phyloP scores from a whole-genome alignment of 1,284 basidiomycete genomes.

The Ustilago sp. region DNA sequence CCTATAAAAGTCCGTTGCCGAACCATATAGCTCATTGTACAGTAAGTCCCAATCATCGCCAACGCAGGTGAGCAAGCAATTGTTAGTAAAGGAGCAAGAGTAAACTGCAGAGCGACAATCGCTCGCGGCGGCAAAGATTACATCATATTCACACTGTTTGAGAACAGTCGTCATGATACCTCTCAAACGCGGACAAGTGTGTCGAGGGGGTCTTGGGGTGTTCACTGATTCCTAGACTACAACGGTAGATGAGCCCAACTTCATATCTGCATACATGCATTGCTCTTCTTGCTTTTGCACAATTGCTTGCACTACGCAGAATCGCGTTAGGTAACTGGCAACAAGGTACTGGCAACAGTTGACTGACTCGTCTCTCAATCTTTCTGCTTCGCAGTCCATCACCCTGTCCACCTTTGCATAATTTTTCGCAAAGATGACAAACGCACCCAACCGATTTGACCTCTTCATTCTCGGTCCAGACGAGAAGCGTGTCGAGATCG shows the following conservation, averaged over 20 bases:
- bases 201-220: conserved; percentile 46
- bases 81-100: not conserved
- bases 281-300: not conserved
- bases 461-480: conserved; percentile 90
- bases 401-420: not conserved
- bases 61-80: not conserved
- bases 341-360: not conserved
- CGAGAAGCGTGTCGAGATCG: conserved; percentile 89
- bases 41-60: conserved; percentile 1
- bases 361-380: conserved; percentile 15
- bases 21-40: not conserved
- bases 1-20: not conserved
- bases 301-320: not conserved
- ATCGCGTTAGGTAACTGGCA: not conserved
- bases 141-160: conserved; percentile 67
- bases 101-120: not conserved
- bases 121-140: conserved; percentile 55
- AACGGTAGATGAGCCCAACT: conserved; percentile 68
- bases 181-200: conserved; percentile 61
- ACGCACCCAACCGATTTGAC: conserved; percentile 92
- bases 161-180: conserved; percentile 35
- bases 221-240: conserved; percentile 65
- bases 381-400: not conserved
- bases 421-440: conserved; percentile 70
- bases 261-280: not conserved